These are phyloP conservation scores for Spergularia azorica DNA, from an alignment of 179 eudicot genomes.

Conservation along the genomic window DNA sequence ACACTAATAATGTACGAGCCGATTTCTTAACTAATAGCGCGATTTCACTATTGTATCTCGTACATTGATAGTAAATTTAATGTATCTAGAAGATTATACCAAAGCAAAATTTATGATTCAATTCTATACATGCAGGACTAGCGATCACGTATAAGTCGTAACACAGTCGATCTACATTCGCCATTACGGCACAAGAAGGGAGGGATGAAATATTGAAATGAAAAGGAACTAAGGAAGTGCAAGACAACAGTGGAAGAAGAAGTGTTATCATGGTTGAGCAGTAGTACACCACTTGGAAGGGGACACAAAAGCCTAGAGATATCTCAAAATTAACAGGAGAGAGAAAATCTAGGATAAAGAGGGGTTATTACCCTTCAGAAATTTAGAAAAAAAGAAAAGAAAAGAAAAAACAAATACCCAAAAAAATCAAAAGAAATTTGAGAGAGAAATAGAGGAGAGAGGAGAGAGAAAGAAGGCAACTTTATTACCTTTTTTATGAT, in stretches of 20 bases:
- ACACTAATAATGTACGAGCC: no score
- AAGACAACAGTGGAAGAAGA: not conserved
- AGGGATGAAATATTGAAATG: no score
- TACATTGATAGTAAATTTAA: no score
- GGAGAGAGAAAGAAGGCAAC: constrained; percentile 12
- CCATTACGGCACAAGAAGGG: no score
- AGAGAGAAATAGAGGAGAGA: not conserved
- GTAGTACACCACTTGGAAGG: constrained; percentile 23
- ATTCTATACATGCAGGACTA: no score
- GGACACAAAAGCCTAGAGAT: constrained; percentile 29
- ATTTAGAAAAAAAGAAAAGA: not conserved
- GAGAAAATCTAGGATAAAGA: not conserved
- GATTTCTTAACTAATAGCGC: no score
- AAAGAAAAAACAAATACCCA: not conserved
- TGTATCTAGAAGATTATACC: no score
- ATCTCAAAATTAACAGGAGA: not conserved
- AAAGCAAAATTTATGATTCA: no score
- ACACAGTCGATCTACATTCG: no score
- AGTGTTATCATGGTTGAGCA: not conserved
- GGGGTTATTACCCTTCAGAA: constrained; percentile 24
- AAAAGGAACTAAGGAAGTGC: not conserved
- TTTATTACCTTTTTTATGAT: constrained; percentile 39
- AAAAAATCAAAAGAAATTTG: constrained; percentile 14
- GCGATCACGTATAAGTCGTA: no score
- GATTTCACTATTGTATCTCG: no score